A percentile compares a stretch with the other conserved stretches of the same genome.
These are phyloP conservation scores for Purpureocillium lavendulum DNA, from an alignment of 2,329 filamentous ascomycete species.

Conservation along the genomic window DNA sequence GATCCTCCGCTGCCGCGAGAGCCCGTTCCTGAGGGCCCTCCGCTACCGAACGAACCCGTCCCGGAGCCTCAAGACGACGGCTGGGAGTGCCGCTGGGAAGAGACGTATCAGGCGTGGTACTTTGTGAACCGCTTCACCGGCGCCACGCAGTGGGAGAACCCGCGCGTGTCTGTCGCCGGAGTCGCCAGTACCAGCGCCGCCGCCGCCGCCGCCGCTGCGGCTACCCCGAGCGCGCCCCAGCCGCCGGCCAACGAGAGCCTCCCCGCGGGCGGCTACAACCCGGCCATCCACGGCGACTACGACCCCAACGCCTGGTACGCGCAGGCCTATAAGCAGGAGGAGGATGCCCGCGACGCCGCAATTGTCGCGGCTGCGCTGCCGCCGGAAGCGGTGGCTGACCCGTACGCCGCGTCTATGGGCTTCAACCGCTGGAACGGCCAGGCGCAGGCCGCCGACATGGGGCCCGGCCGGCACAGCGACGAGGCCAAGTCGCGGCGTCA, in stretches of 20 bases:
- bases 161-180: constrained; percentile 51
- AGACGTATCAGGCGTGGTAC: constrained; percentile 60
- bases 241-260: constrained; percentile 25
- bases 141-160: constrained; percentile 77
- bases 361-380: constrained; percentile 14
- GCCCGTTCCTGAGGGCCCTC: constrained; percentile 20
- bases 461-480: constrained; percentile 71
- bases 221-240: constrained; percentile 20
- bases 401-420: constrained; percentile 61
- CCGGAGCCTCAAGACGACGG: constrained; percentile 59
- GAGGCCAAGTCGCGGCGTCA: constrained; percentile 82
- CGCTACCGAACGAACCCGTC: constrained; percentile 32
- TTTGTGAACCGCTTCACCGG: constrained; percentile 78
- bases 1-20: constrained; percentile 30
- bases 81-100: constrained; percentile 77
- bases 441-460: constrained; percentile 62
- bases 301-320: constrained; percentile 96
- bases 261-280: constrained; percentile 76
- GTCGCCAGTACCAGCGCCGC: constrained; percentile 18
- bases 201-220: constrained; percentile 12
- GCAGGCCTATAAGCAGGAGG: constrained; percentile 38
- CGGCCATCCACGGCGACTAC: constrained; percentile 91
- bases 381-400: constrained; percentile 30
- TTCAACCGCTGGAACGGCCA: constrained; percentile 89
- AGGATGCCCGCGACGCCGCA: constrained; percentile 20